Evolutionary conservation across 2,329 filamentous ascomycete genomes (phyloP).

Genomic region (Pseudogymnoascus destructans): DNA sequence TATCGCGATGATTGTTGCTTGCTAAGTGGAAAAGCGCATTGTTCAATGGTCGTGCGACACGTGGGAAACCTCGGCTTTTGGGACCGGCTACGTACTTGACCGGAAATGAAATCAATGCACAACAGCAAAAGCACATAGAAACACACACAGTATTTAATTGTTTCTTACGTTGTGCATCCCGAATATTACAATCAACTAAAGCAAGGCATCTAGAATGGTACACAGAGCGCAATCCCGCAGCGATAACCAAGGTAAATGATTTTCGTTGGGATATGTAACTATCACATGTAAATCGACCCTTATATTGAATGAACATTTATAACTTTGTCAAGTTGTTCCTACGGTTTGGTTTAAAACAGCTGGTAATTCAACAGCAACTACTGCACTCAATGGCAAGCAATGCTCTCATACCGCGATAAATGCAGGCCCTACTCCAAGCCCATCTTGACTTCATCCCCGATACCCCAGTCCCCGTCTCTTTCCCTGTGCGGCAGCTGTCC

Average conservation of each 20-base stretch:
- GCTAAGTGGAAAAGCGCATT: constrained; percentile 1
- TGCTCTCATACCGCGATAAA: neutral
- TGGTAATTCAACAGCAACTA: neutral
- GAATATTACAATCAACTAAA: neutral
- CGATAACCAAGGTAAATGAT: neutral
- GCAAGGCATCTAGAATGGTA: neutral
- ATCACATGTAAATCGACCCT: neutral
- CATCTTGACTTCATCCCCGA: constrained; percentile 77
- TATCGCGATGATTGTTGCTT: constrained; percentile 2
- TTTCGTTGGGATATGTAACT: neutral
- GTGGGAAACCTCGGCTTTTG: constrained; percentile 8
- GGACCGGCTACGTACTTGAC: neutral
- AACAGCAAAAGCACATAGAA: neutral
- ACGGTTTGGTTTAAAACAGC: neutral
- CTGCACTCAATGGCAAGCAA: constrained; percentile 15
- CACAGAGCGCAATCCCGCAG: neutral
- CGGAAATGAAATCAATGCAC: constrained; percentile 8
- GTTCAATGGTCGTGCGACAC: constrained; percentile 7
- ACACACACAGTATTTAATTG: neutral
- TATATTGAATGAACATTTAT: neutral
- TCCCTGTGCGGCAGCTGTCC: constrained; percentile 39
- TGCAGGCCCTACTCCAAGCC: constrained; percentile 47
- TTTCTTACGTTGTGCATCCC: neutral
- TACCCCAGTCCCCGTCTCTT: constrained; percentile 56
- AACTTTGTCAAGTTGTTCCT: neutral